Evolutionary conservation across 208 protist species (phyloP), one percentile per base, ranked within the genome.

Genomic region (Leishmania guyanensis): DNA sequence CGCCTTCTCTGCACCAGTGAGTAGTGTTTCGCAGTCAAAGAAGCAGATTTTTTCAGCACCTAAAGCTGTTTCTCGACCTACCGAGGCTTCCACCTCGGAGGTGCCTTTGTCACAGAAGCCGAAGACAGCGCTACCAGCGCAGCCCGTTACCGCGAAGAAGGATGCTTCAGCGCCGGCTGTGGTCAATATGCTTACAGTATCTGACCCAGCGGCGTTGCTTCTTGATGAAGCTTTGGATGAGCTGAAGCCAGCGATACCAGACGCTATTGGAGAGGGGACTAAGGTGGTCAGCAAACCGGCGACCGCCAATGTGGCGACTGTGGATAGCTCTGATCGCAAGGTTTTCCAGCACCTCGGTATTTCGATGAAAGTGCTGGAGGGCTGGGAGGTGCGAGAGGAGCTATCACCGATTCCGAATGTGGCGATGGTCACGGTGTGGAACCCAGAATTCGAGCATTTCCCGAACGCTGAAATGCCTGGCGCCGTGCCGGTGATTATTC

Each of bases 341-440:
- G 39, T 29, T 17, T 79, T 86, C 22, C 75, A 84, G 62, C 84
- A 88, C 50, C 87, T 96, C n/a, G 93, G 93, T 29, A 78, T 93
- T 46, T 86, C 91, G 20, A 65, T 96, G 77, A 86, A 82, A 66
- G 77, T 91, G 16, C 90, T 91, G 4, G 62, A 84, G 5, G 88
- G 87, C 33, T 96, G 93, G 91, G 86, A 92, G 54, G 86, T 93
- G 43, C 88, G 86, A 5, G 91, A 94, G 82, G 93, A 96, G 75
- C 76, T 93, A 16, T 93, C 93, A 1, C 93, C 93, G 2, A 82
- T 94, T 33, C 93, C 93, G 3, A 94, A 95, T 84, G 88, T 96
- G 58, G 91, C 89, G n/a, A 95, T 96, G 88, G 71, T 96, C 22
- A 89, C 91, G 12, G 81, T 96, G 29, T 92, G 83, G 86, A 95